These are phyloP conservation scores for Vaccinium myrtillus DNA, from an alignment of 148 eudicot species.

Conservation along the genomic window DNA sequence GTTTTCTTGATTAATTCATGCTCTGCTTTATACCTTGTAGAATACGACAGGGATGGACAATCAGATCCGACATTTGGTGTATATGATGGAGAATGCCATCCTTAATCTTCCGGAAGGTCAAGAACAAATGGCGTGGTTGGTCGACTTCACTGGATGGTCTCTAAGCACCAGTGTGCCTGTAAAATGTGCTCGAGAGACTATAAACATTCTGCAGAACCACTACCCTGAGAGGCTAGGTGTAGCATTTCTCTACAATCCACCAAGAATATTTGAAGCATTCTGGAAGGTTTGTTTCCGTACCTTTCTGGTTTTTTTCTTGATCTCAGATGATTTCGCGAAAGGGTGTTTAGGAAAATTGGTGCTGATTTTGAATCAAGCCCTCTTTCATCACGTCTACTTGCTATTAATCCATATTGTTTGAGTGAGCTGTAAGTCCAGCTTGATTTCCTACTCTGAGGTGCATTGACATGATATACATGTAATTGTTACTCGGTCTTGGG, in stretches of 20 bases:
- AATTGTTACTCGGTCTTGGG: neutral
- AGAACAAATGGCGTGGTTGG: slow-evolving; percentile 71
- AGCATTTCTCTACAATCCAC: slow-evolving; percentile 64
- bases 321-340: neutral
- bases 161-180: slow-evolving; percentile 50
- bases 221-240: slow-evolving; percentile 67
- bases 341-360: neutral
- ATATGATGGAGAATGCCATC: slow-evolving; percentile 67
- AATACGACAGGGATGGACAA: slow-evolving; percentile 58
- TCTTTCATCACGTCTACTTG: neutral
- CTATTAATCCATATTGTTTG: neutral
- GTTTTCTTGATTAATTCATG: neutral
- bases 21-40: slow-evolving; percentile 30
- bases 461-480: neutral
- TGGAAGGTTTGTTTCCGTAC: slow-evolving; percentile 47
- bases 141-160: slow-evolving; percentile 76
- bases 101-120: slow-evolving; percentile 68
- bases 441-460: neutral
- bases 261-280: slow-evolving; percentile 62
- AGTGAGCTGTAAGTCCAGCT: neutral
- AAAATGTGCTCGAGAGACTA: slow-evolving; percentile 53
- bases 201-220: slow-evolving; percentile 60
- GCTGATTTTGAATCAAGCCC: neutral
- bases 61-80: slow-evolving; percentile 60
- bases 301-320: neutral